These are phyloP conservation scores for Aspergillus uvarum DNA, from an alignment of 2,329 filamentous ascomycete genomes.

Conservation along the genomic window DNA sequence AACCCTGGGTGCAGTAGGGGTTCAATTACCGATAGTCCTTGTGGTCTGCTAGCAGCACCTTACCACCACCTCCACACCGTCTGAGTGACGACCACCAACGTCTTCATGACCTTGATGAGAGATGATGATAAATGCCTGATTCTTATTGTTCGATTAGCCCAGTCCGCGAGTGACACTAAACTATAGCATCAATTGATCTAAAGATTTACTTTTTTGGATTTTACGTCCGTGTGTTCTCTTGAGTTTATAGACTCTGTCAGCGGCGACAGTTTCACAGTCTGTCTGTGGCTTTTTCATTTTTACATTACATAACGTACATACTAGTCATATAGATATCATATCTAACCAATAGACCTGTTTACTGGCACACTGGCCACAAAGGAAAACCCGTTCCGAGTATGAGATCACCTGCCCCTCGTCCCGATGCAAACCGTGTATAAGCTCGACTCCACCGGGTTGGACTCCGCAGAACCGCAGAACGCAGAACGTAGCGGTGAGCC, in stretches of 20 bases:
- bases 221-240: not conserved
- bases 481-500: no score
- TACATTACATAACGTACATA: not conserved
- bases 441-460: no score
- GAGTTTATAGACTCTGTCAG: not conserved
- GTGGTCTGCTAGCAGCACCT: slow-evolving; percentile 31
- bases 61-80: slow-evolving; percentile 44
- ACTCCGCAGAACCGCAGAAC: no score
- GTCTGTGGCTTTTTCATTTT: not conserved
- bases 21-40: slow-evolving; percentile 15
- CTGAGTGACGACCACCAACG: slow-evolving; percentile 24
- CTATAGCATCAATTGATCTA: slow-evolving; percentile 34
- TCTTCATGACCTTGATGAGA: slow-evolving; percentile 47
- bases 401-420: no score
- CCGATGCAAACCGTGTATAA: no score
- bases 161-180: slow-evolving; percentile 31
- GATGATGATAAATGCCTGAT: slow-evolving; percentile 46
- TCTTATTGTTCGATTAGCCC: slow-evolving; percentile 35
- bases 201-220: slow-evolving; percentile 16
- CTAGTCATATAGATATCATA: not conserved
- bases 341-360: no score
- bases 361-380: no score
- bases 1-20: slow-evolving; percentile 32
- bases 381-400: no score
- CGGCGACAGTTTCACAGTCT: not conserved